Evolutionary conservation across 1,284 basidiomycete species (phyloP).

Genomic region (Leccinum variabile): DNA sequence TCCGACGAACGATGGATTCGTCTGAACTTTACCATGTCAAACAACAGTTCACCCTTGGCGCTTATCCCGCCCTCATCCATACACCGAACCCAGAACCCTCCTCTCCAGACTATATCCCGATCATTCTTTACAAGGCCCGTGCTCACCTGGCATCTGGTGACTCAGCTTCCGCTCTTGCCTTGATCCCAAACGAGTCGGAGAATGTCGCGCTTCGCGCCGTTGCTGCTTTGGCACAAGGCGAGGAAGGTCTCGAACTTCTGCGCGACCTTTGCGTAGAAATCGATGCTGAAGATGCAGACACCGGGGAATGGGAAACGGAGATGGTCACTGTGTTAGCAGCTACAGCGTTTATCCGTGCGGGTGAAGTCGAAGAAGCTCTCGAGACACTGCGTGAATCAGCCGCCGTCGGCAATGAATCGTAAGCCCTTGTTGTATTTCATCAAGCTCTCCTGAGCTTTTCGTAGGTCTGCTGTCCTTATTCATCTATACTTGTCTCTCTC

Average conservation of each 20-base stretch:
- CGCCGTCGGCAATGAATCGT: slow-evolving; percentile 59
- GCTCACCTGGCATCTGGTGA: slow-evolving; percentile 78
- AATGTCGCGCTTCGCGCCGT: slow-evolving; percentile 73
- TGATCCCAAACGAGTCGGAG: slow-evolving; percentile 59
- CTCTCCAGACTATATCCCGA: slow-evolving; percentile 63
- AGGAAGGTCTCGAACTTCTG: slow-evolving; percentile 74
- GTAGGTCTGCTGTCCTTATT: slow-evolving; percentile 75
- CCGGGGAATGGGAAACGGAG: slow-evolving; percentile 62
- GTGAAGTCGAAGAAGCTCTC: slow-evolving; percentile 88
- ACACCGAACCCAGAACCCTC: slow-evolving; percentile 57
- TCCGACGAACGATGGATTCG: slow-evolving; percentile 66
- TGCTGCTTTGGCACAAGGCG: slow-evolving; percentile 64
- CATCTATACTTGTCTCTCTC: slow-evolving; percentile 87
- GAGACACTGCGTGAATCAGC: slow-evolving; percentile 79
- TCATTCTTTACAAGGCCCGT: slow-evolving; percentile 80
- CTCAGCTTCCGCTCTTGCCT: slow-evolving; percentile 51
- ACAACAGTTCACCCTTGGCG: slow-evolving; percentile 82
- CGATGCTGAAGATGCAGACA: slow-evolving; percentile 73
- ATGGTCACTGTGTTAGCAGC: slow-evolving; percentile 78
- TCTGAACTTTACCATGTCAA: slow-evolving; percentile 81
- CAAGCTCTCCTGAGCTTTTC: not conserved
- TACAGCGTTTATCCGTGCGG: slow-evolving; percentile 79
- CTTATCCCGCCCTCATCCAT: slow-evolving; percentile 60
- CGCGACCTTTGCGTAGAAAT: slow-evolving; percentile 85
- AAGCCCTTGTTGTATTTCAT: slow-evolving; percentile 36